Evolutionary conservation across 768 basidiomycete species (phyloP).

Genomic region (Lentinula boryana): DNA sequence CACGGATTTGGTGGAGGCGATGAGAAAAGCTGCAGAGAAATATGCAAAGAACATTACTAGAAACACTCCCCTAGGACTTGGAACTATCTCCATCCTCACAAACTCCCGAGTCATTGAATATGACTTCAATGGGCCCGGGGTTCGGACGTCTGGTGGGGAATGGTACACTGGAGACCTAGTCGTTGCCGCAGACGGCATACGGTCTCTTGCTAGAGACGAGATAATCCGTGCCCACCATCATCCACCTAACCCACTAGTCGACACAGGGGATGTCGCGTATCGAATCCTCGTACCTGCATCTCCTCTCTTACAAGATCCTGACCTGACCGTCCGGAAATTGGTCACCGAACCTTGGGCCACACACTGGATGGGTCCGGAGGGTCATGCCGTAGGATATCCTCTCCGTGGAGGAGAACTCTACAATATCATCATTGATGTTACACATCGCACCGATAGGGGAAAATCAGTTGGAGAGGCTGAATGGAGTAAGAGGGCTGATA

Average conservation of each 20-base stretch:
- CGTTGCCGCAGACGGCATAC: slow-evolving; percentile 32
- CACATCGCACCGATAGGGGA: slow-evolving; percentile 19
- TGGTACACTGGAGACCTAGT: slow-evolving; percentile 26
- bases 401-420: slow-evolving; percentile 26
- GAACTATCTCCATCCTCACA: no score
- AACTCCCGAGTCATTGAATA: slow-evolving; percentile 16
- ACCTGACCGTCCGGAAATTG: slow-evolving; percentile 19
- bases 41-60: slow-evolving; percentile 17
- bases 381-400: slow-evolving; percentile 33
- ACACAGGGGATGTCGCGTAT: slow-evolving; percentile 32
- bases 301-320: slow-evolving; percentile 23
- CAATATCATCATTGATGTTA: slow-evolving; percentile 32
- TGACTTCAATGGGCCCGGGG: slow-evolving; percentile 13
- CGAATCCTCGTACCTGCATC: slow-evolving; percentile 25
- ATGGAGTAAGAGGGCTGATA: slow-evolving; percentile 13
- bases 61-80: slow-evolving; percentile 6
- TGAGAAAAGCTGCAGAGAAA: slow-evolving; percentile 15
- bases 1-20: slow-evolving; percentile 21
- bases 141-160: slow-evolving; percentile 9
- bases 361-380: slow-evolving; percentile 29
- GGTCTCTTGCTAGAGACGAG: slow-evolving; percentile 21
- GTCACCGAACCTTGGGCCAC: slow-evolving; percentile 21
- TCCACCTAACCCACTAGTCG: slow-evolving; percentile 17
- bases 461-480: not conserved
- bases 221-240: slow-evolving; percentile 21